Conservation (phyloP, 2,329 filamentous ascomycete genomes). For the Ilyonectria sp. region DNA sequence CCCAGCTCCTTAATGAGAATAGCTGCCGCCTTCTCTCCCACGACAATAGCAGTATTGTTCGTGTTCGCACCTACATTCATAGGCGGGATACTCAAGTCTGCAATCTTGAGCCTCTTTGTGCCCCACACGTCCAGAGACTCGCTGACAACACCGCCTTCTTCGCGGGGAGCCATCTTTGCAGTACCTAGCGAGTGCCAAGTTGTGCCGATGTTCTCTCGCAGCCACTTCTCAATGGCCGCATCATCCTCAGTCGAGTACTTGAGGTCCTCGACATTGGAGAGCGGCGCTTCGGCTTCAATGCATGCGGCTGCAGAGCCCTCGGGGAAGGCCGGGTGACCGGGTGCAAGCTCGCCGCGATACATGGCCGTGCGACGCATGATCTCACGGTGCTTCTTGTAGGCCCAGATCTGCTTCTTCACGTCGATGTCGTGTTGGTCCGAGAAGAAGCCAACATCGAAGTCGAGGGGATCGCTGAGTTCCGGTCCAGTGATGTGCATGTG, state of each 20-base stretch:
- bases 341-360: slow-evolving; percentile 64
- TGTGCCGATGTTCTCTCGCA: slow-evolving; percentile 58
- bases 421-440: slow-evolving; percentile 71
- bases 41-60: slow-evolving; percentile 62
- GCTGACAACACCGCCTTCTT: slow-evolving; percentile 57
- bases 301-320: slow-evolving; percentile 57
- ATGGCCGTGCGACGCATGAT: slow-evolving; percentile 70
- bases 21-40: slow-evolving; percentile 64
- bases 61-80: slow-evolving; percentile 64
- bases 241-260: slow-evolving; percentile 66
- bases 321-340: slow-evolving; percentile 62
- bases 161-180: slow-evolving; percentile 60
- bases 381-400: slow-evolving; percentile 76
- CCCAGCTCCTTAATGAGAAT: slow-evolving; percentile 58
- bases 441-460: slow-evolving; percentile 73
- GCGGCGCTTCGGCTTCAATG: slow-evolving; percentile 62
- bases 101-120: slow-evolving; percentile 58
- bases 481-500: slow-evolving; percentile 71
- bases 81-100: slow-evolving; percentile 56
- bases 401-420: slow-evolving; percentile 73
- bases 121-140: slow-evolving; percentile 60
- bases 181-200: slow-evolving; percentile 65
- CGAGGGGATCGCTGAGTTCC: slow-evolving; percentile 58
- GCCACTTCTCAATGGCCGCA: slow-evolving; percentile 61
- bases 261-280: slow-evolving; percentile 56